Conservation (phyloP, 1,284 basidiomycete genomes). For the Taiwanofungus camphoratus region DNA sequence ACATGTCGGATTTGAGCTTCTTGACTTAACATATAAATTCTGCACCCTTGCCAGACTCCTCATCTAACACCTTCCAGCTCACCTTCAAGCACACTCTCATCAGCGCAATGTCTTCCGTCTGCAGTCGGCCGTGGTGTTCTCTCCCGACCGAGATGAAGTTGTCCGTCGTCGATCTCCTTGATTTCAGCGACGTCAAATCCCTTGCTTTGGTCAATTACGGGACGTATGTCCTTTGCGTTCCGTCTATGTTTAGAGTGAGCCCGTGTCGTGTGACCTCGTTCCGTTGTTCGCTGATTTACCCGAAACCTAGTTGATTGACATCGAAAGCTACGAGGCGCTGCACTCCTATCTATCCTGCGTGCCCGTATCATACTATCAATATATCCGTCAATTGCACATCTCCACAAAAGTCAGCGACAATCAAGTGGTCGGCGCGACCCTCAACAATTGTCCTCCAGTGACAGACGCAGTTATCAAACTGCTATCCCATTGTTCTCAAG, state of each 20-base stretch:
- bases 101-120: too few species aligned
- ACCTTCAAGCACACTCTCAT: too few species aligned
- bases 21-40: slow-evolving; percentile 7
- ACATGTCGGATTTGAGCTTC: slow-evolving; percentile 3
- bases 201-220: slow-evolving; percentile 39
- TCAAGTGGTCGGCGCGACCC: slow-evolving; percentile 5
- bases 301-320: slow-evolving; percentile 33
- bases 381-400: slow-evolving; percentile 52
- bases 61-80: slow-evolving; percentile 6
- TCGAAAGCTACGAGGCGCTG: slow-evolving; percentile 41
- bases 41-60: neutral
- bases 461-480: slow-evolving; percentile 47
- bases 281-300: slow-evolving; percentile 1
- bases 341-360: slow-evolving; percentile 49
- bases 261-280: slow-evolving; percentile 1
- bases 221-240: slow-evolving; percentile 50
- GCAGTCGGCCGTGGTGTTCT: slow-evolving; percentile 36
- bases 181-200: slow-evolving; percentile 33
- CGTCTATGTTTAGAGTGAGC: slow-evolving; percentile 52
- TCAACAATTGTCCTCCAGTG: slow-evolving; percentile 10
- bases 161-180: slow-evolving; percentile 47
- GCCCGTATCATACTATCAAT: slow-evolving; percentile 44
- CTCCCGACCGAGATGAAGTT: slow-evolving; percentile 66
- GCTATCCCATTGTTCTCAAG: slow-evolving; percentile 42
- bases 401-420: slow-evolving; percentile 33